Percentiles rank a stretch among this genome's conserved stretches.
phyloP scores from a whole-genome alignment of 345 rosid genomes.

The Alliaria petiolata region DNA sequence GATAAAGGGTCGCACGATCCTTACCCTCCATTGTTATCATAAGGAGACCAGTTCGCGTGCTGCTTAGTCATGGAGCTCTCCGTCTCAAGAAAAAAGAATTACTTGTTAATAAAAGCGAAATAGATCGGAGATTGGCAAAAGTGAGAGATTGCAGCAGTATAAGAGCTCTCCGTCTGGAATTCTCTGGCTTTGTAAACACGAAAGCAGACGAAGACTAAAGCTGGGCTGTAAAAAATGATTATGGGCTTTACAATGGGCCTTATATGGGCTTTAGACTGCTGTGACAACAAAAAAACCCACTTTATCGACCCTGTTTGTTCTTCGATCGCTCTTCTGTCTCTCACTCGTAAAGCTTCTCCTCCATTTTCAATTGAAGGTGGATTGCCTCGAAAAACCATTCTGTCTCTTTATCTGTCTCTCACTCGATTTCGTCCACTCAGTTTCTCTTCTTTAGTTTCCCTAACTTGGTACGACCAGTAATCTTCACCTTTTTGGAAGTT shows the following conservation, averaged over 20 bases:
- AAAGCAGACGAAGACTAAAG: background rate
- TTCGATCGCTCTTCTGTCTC: background rate
- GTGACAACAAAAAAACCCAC: background rate
- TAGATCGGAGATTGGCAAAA: background rate
- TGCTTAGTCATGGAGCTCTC: slow-evolving; percentile 67
- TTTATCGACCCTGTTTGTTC: background rate
- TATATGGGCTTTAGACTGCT: background rate
- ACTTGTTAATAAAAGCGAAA: background rate
- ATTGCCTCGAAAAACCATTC: background rate
- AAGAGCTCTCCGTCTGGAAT: background rate
- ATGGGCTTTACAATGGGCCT: slow-evolving; percentile 8
- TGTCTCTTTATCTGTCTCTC: background rate
- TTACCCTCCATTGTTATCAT: slow-evolving; percentile 99
- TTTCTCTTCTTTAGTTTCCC: background rate
- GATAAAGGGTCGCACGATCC: background rate
- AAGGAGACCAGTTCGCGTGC: slow-evolving; percentile 78
- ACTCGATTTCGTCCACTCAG: background rate
- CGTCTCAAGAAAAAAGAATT: background rate
- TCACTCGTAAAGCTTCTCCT: background rate
- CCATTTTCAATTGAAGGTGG: background rate
- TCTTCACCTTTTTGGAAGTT: background rate
- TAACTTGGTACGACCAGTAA: background rate
- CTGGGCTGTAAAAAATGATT: background rate
- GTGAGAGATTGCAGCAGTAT: background rate
- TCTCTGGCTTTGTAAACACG: slow-evolving; percentile 35